Evolutionary conservation across 108 stramenopile genomes (phyloP).

Genomic region (Schizochytrium sp.): DNA sequence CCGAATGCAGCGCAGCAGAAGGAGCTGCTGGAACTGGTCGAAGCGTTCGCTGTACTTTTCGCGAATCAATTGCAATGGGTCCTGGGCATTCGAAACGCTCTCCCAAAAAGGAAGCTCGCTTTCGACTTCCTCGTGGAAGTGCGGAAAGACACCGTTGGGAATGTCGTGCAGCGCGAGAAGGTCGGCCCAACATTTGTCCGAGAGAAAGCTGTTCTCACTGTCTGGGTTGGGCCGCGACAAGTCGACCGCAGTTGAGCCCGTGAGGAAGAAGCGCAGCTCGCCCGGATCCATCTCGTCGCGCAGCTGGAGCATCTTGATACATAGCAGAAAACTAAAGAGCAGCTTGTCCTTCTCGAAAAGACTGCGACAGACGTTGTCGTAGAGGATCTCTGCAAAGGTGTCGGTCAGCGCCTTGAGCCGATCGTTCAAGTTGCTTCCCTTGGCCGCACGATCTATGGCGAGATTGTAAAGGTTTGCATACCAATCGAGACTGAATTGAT

Average conservation of each 20-base stretch:
- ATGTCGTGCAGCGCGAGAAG: slow-evolving; percentile 34
- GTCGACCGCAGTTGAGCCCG: slow-evolving; percentile 47
- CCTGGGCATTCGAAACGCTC: slow-evolving; percentile 21
- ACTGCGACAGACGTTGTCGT: slow-evolving; percentile 50
- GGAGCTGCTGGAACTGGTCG: slow-evolving; percentile 35
- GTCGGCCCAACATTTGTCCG: slow-evolving; percentile 46
- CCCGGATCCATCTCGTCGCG: slow-evolving; percentile 32
- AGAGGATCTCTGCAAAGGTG: slow-evolving; percentile 48
- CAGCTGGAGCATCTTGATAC: slow-evolving; percentile 46
- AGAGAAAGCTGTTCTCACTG: slow-evolving; percentile 29
- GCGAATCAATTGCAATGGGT: slow-evolving; percentile 26
- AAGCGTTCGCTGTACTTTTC: slow-evolving; percentile 23
- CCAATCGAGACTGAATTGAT: slow-evolving; percentile 61
- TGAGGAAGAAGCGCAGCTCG: slow-evolving; percentile 48
- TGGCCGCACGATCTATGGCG: slow-evolving; percentile 44
- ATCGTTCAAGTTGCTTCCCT: slow-evolving; percentile 32
- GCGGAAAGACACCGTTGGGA: background rate
- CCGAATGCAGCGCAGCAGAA: slow-evolving; percentile 42
- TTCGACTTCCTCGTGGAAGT: slow-evolving; percentile 17
- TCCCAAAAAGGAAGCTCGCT: slow-evolving; percentile 32
- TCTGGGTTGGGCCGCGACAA: slow-evolving; percentile 39
- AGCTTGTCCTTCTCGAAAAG: slow-evolving; percentile 61
- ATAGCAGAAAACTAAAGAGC: slow-evolving; percentile 49
- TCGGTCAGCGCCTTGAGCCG: slow-evolving; percentile 44
- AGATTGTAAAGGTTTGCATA: slow-evolving; percentile 50